Percentiles rank a stretch among this genome's conserved stretches.
phyloP scores from a whole-genome alignment of 2,329 filamentous ascomycete genomes.

The Teratosphaeria gauchensis region DNA sequence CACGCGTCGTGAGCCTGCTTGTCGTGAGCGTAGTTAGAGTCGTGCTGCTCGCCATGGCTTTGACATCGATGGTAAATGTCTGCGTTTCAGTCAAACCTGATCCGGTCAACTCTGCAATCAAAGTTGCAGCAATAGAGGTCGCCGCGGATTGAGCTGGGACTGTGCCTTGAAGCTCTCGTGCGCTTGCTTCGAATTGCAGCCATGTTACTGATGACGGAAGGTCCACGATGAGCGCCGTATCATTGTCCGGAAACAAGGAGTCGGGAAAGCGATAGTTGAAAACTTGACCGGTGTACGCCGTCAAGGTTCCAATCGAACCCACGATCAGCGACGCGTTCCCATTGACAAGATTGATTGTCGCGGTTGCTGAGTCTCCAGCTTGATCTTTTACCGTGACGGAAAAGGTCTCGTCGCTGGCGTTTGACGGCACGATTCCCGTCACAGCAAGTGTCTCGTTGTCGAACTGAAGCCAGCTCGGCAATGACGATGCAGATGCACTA shows the following conservation, averaged over 20 bases:
- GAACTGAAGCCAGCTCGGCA: conserved; percentile 62
- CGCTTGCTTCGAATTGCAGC: conserved; percentile 40
- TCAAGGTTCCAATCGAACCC: conserved; percentile 35
- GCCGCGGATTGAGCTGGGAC: conserved; percentile 34
- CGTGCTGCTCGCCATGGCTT: conserved; percentile 5
- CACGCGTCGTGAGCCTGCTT: neutral
- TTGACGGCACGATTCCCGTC: conserved; percentile 53
- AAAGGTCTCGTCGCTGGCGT: conserved; percentile 52
- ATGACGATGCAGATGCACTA: conserved; percentile 39
- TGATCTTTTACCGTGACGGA: conserved; percentile 50
- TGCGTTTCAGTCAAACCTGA: conserved; percentile 29
- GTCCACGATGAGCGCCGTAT: conserved; percentile 35
- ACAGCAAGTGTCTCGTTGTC: conserved; percentile 53
- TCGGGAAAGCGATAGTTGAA: conserved; percentile 41
- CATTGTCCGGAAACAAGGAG: conserved; percentile 31
- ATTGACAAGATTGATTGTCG: conserved; percentile 36
- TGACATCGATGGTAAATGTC: conserved; percentile 34
- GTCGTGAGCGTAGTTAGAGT: conserved; percentile 7
- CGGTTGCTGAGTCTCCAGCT: conserved; percentile 50
- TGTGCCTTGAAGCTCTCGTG: conserved; percentile 39
- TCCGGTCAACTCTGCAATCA: conserved; percentile 31
- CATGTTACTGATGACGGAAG: conserved; percentile 36
- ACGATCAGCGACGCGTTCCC: conserved; percentile 32
- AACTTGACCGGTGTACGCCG: conserved; percentile 39
- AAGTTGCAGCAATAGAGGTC: conserved; percentile 30